Percentiles rank a stretch among this genome's conserved stretches.
phyloP scores from a whole-genome alignment of 2,329 filamentous ascomycete genomes.

The Penicillium sp. region DNA sequence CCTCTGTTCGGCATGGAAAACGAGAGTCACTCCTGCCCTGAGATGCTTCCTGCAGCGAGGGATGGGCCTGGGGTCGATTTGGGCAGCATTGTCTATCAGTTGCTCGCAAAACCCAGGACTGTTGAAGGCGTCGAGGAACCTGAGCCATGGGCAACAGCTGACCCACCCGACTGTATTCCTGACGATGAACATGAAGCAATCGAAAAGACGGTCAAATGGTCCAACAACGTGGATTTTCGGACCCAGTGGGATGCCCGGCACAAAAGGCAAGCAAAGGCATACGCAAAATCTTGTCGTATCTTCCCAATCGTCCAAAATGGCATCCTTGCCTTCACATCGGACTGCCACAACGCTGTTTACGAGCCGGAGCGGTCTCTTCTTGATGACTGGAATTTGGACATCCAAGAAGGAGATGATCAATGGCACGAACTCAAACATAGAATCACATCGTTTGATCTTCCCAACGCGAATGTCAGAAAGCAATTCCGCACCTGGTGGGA shows the following conservation, averaged over 20 bases:
- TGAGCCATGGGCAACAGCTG: not conserved
- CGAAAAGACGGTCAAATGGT: not conserved
- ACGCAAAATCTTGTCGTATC: not conserved
- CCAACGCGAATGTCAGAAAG: not conserved
- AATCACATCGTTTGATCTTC: not conserved
- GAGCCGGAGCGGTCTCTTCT: not conserved
- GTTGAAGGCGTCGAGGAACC: not conserved
- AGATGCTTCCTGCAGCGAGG: slow-evolving; percentile 23
- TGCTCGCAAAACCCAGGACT: slow-evolving; percentile 9
- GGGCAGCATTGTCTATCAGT: slow-evolving; percentile 19
- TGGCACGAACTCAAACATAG: not conserved
- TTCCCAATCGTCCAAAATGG: not conserved
- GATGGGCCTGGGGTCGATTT: slow-evolving; percentile 30
- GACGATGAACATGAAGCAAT: not conserved
- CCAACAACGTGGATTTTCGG: not conserved
- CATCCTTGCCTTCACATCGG: not conserved
- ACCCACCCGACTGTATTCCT: not conserved
- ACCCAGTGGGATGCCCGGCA: not conserved
- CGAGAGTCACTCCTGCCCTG: slow-evolving; percentile 13
- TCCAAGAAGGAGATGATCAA: not conserved
- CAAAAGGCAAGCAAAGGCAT: not conserved
- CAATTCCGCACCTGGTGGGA: slow-evolving; percentile 24
- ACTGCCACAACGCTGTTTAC: not conserved
- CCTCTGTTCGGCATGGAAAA: slow-evolving; percentile 1
- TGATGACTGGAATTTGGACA: not conserved